Evolutionary conservation across 768 basidiomycete genomes (phyloP).

Genomic region (Ramaria rubella): DNA sequence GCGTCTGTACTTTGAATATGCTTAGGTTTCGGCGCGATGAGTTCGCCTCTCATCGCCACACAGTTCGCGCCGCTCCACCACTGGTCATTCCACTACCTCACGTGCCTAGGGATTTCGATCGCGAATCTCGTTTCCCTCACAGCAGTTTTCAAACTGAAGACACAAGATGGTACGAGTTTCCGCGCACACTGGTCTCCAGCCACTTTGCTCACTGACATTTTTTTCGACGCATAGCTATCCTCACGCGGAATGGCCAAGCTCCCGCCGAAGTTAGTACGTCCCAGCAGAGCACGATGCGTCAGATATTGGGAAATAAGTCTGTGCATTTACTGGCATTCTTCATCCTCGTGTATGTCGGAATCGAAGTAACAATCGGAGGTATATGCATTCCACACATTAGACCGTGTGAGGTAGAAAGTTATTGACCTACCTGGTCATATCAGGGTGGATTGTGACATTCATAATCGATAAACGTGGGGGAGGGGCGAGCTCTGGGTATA

Average conservation of each 20-base stretch:
- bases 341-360: constrained; percentile 61
- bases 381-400: not conserved
- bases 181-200: not conserved
- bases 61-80: constrained; percentile 59
- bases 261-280: constrained; percentile 3
- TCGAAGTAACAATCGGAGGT: constrained; percentile 53
- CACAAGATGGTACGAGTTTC: constrained; percentile 51
- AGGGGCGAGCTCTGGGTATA: constrained; percentile 45
- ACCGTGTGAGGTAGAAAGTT: not conserved
- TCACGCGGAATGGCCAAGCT: constrained; percentile 7
- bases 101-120: constrained; percentile 60
- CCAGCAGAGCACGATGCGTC: constrained; percentile 21
- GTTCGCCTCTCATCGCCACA: constrained; percentile 69
- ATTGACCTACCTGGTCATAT: too few relatives aligned
- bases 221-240: not conserved
- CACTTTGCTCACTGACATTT: not conserved
- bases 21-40: constrained; percentile 29
- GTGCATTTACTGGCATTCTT: constrained; percentile 63
- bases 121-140: constrained; percentile 47
- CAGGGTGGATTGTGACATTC: constrained; percentile 67
- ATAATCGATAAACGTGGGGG: constrained; percentile 38
- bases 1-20: not conserved
- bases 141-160: constrained; percentile 59
- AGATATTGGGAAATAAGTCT: constrained; percentile 45
- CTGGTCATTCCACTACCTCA: constrained; percentile 79